phyloP scores from a whole-genome alignment of 2,329 filamentous ascomycete species.

The Xylariaceae sp. region DNA sequence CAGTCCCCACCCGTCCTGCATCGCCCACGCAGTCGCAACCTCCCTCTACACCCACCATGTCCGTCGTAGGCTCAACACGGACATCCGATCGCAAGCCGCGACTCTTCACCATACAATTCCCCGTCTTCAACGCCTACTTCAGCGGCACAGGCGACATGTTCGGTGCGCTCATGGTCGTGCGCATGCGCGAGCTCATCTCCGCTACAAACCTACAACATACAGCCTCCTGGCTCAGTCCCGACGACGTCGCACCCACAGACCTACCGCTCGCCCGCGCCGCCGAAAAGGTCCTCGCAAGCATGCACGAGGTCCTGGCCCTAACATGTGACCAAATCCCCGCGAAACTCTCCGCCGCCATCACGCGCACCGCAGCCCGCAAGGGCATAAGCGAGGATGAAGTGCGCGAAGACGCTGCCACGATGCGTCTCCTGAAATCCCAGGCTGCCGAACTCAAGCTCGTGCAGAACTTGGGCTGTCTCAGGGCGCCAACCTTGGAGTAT shows the following conservation, averaged over 20 bases:
- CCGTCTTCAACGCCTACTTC: constrained; percentile 87
- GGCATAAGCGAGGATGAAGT: constrained; percentile 27
- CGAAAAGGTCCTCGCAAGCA: constrained; percentile 84
- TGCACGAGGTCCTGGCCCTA: constrained; percentile 76
- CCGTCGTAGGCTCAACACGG: constrained; percentile 65
- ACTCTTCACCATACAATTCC: constrained; percentile 84
- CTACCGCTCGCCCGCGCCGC: constrained; percentile 78
- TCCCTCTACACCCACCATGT: constrained; percentile 41
- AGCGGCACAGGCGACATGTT: constrained; percentile 98
- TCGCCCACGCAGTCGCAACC: constrained; percentile 38
- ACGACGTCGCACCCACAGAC: constrained; percentile 62
- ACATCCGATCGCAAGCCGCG: constrained; percentile 60
- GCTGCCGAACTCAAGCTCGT: constrained; percentile 86
- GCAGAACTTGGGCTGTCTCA: constrained; percentile 64
- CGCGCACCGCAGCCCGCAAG: constrained; percentile 30
- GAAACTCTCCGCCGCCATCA: constrained; percentile 42
- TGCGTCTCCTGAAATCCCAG: constrained; percentile 67
- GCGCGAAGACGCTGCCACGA: constrained; percentile 45
- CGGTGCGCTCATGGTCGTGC: constrained; percentile 79
- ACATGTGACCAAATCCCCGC: constrained; percentile 60
- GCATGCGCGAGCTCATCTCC: constrained; percentile 74
- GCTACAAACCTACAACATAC: constrained; percentile 43
- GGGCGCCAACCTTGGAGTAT: constrained; percentile 61
- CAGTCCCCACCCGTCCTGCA: constrained; percentile 62
- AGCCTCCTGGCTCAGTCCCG: constrained; percentile 69